Base-by-base conservation (phyloP, 306 rosid species). In the Quillaja saponaria region DNA sequence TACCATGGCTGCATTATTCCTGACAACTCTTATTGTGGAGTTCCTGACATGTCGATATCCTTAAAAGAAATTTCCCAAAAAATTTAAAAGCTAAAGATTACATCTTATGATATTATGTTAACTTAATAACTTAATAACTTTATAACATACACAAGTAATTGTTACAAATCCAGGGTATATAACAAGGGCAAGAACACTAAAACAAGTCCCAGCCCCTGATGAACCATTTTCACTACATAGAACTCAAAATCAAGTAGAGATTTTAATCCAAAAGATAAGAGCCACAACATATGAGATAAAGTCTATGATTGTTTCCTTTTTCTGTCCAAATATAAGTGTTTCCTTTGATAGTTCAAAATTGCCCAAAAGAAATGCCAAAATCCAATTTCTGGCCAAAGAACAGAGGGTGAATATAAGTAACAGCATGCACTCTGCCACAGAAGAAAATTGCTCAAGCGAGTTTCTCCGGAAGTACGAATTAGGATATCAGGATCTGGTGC, bases 341-440 rank as follows among this genome's bases (percentile, higher is more conserved):
- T 57, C n/a, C 66, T 14, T 61, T 79, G 84, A 62, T 49, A 79
- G 72, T 75, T 74, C 78, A 79, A 42, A 49, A 78, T 39, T 13
- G 67, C 75, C 78, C 65, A 79, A 64, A 75, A 10, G 17, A 79
- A 62, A 66, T 74, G 77, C 62, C 69, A 31, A 14, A 79, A 57
- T n/a, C 77, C 80, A 71, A 75, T 75, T 60, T 79, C 84, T 3
- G 78, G 81, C 84, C 81, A 80, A n/a, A 71, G 71, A 41, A 53
- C 67, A 3, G 72, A 52, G 0, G 81, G 72, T 15, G 81, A 75
- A 69, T 75, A 80, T 56, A 75, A 53, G 65, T 44, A 67, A 58
- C 75, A 60, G 34, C 4, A 47, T 21, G 68, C 55, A 54, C 65
- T 76, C 71, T 81, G 85, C 85, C 80, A 76, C 49, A 81, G 59